Evolutionary conservation across 768 basidiomycete species (phyloP).

Genomic region (Agaricus subrufescens): DNA sequence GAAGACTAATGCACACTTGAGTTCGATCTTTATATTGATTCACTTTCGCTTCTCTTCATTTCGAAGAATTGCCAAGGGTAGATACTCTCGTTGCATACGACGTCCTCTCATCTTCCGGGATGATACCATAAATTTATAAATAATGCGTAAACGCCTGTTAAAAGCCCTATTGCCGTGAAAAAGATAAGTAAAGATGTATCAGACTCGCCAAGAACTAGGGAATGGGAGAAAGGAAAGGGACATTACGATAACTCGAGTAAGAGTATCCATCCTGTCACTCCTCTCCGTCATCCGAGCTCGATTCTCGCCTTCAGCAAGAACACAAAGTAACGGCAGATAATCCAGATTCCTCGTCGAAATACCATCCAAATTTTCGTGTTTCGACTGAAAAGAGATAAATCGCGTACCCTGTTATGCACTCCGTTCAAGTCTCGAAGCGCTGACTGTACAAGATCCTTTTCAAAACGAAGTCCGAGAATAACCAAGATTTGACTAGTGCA

Average conservation of each 20-base stretch:
- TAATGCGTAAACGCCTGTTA: constrained; percentile 40
- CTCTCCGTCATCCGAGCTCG: constrained; percentile 52
- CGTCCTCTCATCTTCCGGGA: constrained; percentile 54
- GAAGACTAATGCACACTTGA: constrained; percentile 39
- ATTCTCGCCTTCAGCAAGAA: constrained; percentile 59
- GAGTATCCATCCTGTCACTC: constrained; percentile 49
- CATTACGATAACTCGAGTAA: constrained; percentile 58
- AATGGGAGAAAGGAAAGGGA: not conserved
- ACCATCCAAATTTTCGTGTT: constrained; percentile 78
- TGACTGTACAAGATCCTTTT: constrained; percentile 54
- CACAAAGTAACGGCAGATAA: constrained; percentile 72
- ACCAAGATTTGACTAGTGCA: not conserved
- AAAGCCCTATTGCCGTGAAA: constrained; percentile 35
- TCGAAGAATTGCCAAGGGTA: constrained; percentile 56
- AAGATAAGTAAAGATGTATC: too few relatives aligned
- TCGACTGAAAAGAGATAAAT: constrained; percentile 71
- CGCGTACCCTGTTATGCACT: constrained; percentile 48
- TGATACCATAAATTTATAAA: constrained; percentile 62
- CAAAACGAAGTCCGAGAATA: not conserved
- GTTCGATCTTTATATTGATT: constrained; percentile 73
- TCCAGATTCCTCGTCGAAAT: constrained; percentile 72
- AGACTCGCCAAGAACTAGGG: not conserved
- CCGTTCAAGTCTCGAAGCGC: constrained; percentile 52
- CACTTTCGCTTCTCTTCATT: constrained; percentile 84
- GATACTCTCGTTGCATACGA: constrained; percentile 47